Evolutionary conservation across 2,329 filamentous ascomycete genomes (phyloP).

Genomic region (Aspergillus pseudoviridinutans): DNA sequence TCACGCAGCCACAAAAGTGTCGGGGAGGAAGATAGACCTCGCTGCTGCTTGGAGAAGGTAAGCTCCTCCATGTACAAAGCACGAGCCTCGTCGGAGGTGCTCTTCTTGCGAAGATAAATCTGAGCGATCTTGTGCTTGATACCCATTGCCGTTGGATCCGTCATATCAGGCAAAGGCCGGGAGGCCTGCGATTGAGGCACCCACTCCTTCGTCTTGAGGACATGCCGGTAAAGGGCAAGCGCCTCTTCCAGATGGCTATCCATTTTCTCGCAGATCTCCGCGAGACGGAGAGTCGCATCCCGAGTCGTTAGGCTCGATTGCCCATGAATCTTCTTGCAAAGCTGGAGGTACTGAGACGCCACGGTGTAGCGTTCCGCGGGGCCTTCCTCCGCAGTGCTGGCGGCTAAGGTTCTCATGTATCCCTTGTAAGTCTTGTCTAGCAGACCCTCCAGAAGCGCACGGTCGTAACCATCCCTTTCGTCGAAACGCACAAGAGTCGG

Average conservation of each 20-base stretch:
- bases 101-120: constrained; percentile 44
- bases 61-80: constrained; percentile 42
- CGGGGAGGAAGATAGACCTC: constrained; percentile 46
- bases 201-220: constrained; percentile 40
- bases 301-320: constrained; percentile 34
- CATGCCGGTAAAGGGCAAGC: constrained; percentile 45
- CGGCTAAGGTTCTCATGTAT: constrained; percentile 47
- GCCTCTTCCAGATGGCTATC: constrained; percentile 45
- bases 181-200: constrained; percentile 28
- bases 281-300: constrained; percentile 38
- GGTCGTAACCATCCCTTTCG: constrained; percentile 37
- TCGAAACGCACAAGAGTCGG: constrained; percentile 44
- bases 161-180: constrained; percentile 29
- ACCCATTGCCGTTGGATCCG: constrained; percentile 38
- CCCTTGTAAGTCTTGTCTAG: constrained; percentile 46
- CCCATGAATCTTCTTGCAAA: constrained; percentile 39
- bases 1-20: constrained; percentile 45
- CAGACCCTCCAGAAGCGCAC: constrained; percentile 32
- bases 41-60: constrained; percentile 40
- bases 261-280: constrained; percentile 45
- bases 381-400: constrained; percentile 38
- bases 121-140: constrained; percentile 50
- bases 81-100: constrained; percentile 36
- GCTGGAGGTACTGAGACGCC: constrained; percentile 47
- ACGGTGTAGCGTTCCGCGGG: constrained; percentile 46